These are phyloP conservation scores for Erythrophleum fordii DNA, from an alignment of 306 rosid genomes.

Conservation along the genomic window DNA sequence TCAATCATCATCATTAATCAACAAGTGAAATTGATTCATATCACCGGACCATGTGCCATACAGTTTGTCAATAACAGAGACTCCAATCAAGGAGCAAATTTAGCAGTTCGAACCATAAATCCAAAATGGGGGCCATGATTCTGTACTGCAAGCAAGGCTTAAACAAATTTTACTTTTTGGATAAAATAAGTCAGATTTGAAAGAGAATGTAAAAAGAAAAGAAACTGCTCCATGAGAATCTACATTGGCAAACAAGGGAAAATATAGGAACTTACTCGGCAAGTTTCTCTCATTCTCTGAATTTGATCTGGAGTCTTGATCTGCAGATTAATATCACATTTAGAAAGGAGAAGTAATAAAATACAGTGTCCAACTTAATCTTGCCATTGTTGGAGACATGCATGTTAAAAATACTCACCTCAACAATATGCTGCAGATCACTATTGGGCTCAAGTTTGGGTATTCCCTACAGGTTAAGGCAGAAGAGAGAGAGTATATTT, in stretches of 20 bases:
- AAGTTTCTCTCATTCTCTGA: conserved; percentile 83
- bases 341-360: conserved; percentile 10
- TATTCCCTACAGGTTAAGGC: conserved; percentile 59
- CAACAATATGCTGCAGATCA: conserved; percentile 75
- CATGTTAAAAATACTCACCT: conserved; percentile 54
- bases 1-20: not conserved
- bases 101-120: not conserved
- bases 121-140: conserved; percentile 15
- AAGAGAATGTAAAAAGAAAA: not conserved
- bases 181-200: not conserved
- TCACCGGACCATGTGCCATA: conserved; percentile 5
- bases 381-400: conserved; percentile 1
- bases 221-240: not conserved
- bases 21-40: not conserved
- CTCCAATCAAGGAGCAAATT: not conserved
- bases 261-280: conserved; percentile 57
- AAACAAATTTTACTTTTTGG: not conserved
- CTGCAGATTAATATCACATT: conserved; percentile 48
- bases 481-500: conserved; percentile 33
- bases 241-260: not conserved
- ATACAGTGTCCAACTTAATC: conserved; percentile 3
- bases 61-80: conserved; percentile 11
- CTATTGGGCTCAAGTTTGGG: conserved; percentile 88
- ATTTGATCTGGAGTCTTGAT: conserved; percentile 78
- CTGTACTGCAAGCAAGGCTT: not conserved